A percentile compares a stretch with the other conserved stretches of the same genome.
These are phyloP conservation scores for Paramecium pentaurelia DNA, from an alignment of 73 alveolate species.

Conservation along the genomic window DNA sequence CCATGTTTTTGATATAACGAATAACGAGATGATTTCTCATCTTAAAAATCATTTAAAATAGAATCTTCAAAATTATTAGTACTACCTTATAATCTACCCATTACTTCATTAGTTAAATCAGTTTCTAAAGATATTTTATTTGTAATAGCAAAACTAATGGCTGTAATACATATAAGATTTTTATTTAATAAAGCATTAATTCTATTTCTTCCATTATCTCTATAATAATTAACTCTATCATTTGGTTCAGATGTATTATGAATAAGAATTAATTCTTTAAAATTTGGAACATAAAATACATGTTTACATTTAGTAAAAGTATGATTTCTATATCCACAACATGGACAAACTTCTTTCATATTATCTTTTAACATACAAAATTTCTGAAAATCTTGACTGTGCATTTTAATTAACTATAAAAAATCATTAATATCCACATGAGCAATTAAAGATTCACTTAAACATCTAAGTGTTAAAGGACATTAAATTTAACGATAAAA, in stretches of 20 bases:
- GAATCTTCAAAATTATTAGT: slow-evolving; percentile 33
- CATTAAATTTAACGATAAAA: not conserved
- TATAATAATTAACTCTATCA: not conserved
- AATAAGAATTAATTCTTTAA: not conserved
- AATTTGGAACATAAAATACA: slow-evolving; percentile 39
- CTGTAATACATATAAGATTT: not conserved
- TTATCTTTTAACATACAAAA: not conserved
- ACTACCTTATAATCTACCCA: not conserved
- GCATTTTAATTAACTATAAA: not conserved
- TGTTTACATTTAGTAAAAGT: not conserved
- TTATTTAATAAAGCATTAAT: slow-evolving; percentile 22
- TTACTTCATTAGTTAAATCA: slow-evolving; percentile 16
- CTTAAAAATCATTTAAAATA: slow-evolving; percentile 6
- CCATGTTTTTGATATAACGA: slow-evolving; percentile 10
- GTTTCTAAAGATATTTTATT: slow-evolving; percentile 2
- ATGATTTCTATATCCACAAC: slow-evolving; percentile 34
- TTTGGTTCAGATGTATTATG: slow-evolving; percentile 10
- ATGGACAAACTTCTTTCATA: not conserved
- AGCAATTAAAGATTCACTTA: not conserved
- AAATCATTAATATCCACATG: not conserved
- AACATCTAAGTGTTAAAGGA: not conserved
- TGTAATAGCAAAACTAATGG: not conserved
- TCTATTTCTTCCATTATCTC: not conserved
- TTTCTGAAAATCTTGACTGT: not conserved
- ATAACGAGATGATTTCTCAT: slow-evolving; percentile 28